These are phyloP conservation scores for Vitis rupestris DNA, from an alignment of 164 flowering plant species.

Conservation along the genomic window DNA sequence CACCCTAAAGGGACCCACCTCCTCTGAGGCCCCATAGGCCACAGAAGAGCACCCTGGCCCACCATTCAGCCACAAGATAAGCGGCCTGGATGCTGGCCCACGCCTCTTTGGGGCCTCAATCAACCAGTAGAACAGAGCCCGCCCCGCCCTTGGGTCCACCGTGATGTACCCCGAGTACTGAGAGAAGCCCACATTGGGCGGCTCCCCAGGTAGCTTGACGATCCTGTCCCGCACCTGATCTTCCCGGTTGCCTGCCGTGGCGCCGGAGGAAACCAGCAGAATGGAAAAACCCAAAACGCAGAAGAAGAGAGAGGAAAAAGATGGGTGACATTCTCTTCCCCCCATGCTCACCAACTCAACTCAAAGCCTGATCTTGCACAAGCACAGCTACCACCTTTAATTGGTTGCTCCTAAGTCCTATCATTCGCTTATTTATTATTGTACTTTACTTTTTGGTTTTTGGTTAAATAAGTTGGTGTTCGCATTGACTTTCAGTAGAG, in stretches of 20 bases:
- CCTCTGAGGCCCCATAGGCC: constrained; percentile 32
- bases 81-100: constrained; percentile 14
- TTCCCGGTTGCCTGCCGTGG: neutral
- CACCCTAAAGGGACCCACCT: constrained; percentile 34
- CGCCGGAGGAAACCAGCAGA: neutral
- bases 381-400: too few relatives aligned
- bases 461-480: too few relatives aligned
- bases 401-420: too few relatives aligned
- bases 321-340: neutral
- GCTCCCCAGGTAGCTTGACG: constrained; percentile 27
- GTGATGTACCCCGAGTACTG: constrained; percentile 40
- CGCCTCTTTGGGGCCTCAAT: constrained; percentile 15
- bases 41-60: constrained; percentile 44
- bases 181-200: constrained; percentile 22
- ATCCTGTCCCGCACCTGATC: constrained; percentile 28
- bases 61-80: constrained; percentile 40
- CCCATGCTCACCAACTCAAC: neutral
- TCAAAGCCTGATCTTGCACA: neutral
- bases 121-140: constrained; percentile 40
- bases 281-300: neutral
- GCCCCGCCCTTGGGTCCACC: constrained; percentile 22
- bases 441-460: too few relatives aligned
- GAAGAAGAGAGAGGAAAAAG: neutral
- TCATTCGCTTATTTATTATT: too few relatives aligned
- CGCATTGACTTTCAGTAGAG: too few relatives aligned